Evolutionary conservation across 768 basidiomycete genomes (phyloP).

Genomic region (Tylopilus rubrobrunneus): DNA sequence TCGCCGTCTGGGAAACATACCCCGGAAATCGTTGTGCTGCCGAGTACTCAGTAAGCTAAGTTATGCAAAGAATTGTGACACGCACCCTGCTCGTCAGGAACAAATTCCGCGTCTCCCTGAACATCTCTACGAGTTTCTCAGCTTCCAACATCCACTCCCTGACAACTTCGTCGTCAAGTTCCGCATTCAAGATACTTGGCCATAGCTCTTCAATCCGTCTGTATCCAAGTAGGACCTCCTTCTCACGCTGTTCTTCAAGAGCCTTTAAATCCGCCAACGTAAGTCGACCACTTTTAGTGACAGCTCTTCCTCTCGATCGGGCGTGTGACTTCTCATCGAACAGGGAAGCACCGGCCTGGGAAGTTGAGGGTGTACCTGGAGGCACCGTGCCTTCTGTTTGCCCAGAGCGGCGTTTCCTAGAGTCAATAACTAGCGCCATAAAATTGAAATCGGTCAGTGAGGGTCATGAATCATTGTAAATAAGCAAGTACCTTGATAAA

Average conservation of each 20-base stretch:
- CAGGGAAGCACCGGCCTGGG: slow-evolving; percentile 44
- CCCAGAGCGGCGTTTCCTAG: slow-evolving; percentile 47
- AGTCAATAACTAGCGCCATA: slow-evolving; percentile 48
- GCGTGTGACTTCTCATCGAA: slow-evolving; percentile 53
- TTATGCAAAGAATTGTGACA: slow-evolving; percentile 20
- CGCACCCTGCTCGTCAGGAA: slow-evolving; percentile 77
- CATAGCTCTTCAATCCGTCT: slow-evolving; percentile 58
- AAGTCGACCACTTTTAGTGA: slow-evolving; percentile 39
- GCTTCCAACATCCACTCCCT: slow-evolving; percentile 81
- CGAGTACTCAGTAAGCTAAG: slow-evolving; percentile 2
- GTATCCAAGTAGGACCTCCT: slow-evolving; percentile 58
- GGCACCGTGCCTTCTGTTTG: slow-evolving; percentile 11
- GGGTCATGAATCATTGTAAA: slow-evolving; percentile 40
- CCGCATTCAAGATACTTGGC: slow-evolving; percentile 44
- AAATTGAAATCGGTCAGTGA: too few species aligned
- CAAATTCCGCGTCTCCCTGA: slow-evolving; percentile 79
- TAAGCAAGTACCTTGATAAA: slow-evolving; percentile 49
- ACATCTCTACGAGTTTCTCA: slow-evolving; percentile 83
- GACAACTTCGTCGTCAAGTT: slow-evolving; percentile 47
- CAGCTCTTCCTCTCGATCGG: slow-evolving; percentile 34
- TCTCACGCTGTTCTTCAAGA: slow-evolving; percentile 64
- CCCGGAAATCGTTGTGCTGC: slow-evolving; percentile 18
- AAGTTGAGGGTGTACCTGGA: slow-evolving; percentile 13
- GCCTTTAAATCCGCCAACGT: slow-evolving; percentile 56
- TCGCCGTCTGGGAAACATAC: slow-evolving; percentile 18